phyloP scores from a whole-genome alignment of 345 rosid genomes.

The Arabis hirsuta region DNA sequence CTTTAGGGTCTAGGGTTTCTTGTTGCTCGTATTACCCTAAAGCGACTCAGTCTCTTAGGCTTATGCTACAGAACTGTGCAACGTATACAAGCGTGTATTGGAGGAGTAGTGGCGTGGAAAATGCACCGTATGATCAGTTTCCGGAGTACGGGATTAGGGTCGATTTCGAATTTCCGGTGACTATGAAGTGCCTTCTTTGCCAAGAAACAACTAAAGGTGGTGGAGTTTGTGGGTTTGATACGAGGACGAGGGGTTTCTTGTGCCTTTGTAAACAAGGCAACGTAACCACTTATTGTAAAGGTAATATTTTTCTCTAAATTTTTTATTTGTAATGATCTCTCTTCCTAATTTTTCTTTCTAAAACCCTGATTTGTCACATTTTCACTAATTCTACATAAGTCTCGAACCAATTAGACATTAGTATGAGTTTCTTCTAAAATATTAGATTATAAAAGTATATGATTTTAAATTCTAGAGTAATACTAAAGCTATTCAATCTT shows the following conservation, averaged over 20 bases:
- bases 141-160: constrained; percentile 86
- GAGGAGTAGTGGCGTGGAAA: constrained; percentile 58
- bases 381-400: no score
- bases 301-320: constrained; percentile 40
- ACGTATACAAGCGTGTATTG: constrained; percentile 84
- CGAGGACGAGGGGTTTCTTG: constrained; percentile 58
- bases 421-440: not conserved
- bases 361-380: no score
- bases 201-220: constrained; percentile 78
- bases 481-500: not conserved
- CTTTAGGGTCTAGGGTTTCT: constrained; percentile 53
- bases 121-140: constrained; percentile 62
- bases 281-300: constrained; percentile 70
- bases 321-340: not conserved
- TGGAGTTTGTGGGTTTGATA: constrained; percentile 77
- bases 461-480: not conserved
- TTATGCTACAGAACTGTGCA: constrained; percentile 84
- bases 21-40: constrained; percentile 89
- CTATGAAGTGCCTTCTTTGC: constrained; percentile 76
- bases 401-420: not conserved
- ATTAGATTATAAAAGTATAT: not conserved
- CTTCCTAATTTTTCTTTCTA: not conserved
- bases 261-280: constrained; percentile 72
- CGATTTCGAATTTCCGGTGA: constrained; percentile 81
- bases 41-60: constrained; percentile 79